A percentile compares a stretch with the other conserved stretches of the same genome.
Conservation (phyloP, 164 flowering plant species). For the Berberis thunbergii region DNA sequence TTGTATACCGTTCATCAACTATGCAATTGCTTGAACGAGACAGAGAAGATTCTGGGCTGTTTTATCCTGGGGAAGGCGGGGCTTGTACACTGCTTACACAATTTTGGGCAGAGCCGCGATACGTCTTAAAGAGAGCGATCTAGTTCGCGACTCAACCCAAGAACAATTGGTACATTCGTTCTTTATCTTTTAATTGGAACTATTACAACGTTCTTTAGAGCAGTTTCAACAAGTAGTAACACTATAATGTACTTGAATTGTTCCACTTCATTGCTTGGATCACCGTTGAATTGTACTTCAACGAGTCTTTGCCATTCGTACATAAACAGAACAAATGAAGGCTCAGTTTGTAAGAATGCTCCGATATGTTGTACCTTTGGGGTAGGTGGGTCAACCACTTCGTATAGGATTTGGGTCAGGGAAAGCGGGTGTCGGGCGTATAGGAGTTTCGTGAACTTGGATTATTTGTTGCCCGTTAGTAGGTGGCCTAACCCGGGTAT, state of each 20-base stretch:
- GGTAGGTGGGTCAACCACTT: constrained; percentile 43
- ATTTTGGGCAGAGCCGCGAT: too few species aligned
- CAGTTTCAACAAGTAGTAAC: too few species aligned
- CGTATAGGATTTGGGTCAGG: constrained; percentile 30
- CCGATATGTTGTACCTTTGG: constrained; percentile 34
- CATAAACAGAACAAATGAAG: constrained; percentile 21
- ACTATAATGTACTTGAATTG: constrained; percentile 50
- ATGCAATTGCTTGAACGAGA: too few species aligned
- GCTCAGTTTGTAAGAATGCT: constrained; percentile 20
- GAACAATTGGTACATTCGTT: too few species aligned
- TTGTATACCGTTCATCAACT: too few species aligned
- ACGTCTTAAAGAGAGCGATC: too few species aligned
- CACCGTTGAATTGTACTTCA: constrained; percentile 40
- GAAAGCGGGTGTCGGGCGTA: constrained; percentile 36
- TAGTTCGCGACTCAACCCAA: too few species aligned
- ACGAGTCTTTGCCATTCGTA: constrained; percentile 38
- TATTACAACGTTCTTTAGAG: too few species aligned
- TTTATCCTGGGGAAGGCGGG: too few species aligned
- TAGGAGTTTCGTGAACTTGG: constrained; percentile 37
- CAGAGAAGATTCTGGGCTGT: too few species aligned
- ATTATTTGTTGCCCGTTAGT: constrained; percentile 22
- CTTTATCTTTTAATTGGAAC: too few species aligned
- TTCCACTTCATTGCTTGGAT: constrained; percentile 14
- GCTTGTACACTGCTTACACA: too few species aligned
- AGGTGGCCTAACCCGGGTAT: constrained; percentile 42